phyloP scores from a whole-genome alignment of 768 basidiomycete species.

The Hygrophoropsis aurantiaca region DNA sequence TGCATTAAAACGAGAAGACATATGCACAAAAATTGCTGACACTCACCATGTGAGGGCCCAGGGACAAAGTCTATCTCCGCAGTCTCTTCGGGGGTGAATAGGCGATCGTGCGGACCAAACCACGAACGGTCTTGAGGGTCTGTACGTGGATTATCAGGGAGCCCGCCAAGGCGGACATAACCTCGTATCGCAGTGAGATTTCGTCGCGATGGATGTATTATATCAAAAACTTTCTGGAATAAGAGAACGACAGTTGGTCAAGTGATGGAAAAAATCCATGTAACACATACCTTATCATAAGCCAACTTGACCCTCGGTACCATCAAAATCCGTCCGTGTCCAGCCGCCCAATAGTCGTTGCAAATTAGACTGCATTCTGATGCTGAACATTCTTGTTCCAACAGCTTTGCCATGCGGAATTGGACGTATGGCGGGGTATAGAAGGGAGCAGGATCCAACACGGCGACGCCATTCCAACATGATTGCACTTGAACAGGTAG shows the following conservation, averaged over 20 bases:
- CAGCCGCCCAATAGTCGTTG: conserved; percentile 97
- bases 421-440: conserved; percentile 87
- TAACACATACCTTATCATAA: conserved; percentile 73
- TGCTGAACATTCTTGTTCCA: conserved; percentile 90
- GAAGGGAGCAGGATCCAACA: conserved; percentile 94
- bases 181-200: conserved; percentile 97
- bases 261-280: background rate
- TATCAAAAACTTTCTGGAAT: conserved; percentile 84
- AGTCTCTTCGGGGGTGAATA: conserved; percentile 88
- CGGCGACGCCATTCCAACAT: conserved; percentile 98
- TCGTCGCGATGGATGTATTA: conserved; percentile 86
- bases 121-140: conserved; percentile 98
- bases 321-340: conserved; percentile 97
- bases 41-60: conserved; percentile 86
- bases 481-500: conserved; percentile 95
- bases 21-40: background rate
- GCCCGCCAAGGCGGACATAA: conserved; percentile 91
- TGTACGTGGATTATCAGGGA: conserved; percentile 92
- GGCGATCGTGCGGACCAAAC: conserved; percentile 96
- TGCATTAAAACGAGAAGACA: too few species aligned
- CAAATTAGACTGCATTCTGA: conserved; percentile 95
- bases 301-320: conserved; percentile 95
- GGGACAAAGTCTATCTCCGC: conserved; percentile 72
- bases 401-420: conserved; percentile 93
- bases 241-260: conserved; percentile 5